Evolutionary conservation across 2,329 filamentous ascomycete species (phyloP).

Genomic region (Penicillium polonicum): DNA sequence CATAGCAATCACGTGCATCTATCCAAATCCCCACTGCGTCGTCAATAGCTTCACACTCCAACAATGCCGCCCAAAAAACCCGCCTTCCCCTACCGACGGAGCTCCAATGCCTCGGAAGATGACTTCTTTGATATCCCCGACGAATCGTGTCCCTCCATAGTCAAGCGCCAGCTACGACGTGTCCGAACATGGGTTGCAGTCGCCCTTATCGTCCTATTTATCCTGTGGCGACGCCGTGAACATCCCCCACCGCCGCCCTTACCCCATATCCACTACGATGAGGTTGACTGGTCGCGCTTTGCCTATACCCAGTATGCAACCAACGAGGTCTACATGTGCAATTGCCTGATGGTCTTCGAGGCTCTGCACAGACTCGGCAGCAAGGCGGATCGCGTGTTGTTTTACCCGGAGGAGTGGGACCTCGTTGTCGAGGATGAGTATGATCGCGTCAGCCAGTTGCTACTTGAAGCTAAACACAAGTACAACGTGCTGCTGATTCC

Average conservation of each 20-base stretch:
- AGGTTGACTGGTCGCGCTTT: conserved; percentile 43
- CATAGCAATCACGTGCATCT: conserved; percentile 4
- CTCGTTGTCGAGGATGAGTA: conserved; percentile 28
- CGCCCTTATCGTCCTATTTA: conserved; percentile 25
- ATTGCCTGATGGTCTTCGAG: conserved; percentile 45
- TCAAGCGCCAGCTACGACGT: conserved; percentile 34
- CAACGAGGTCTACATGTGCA: conserved; percentile 43
- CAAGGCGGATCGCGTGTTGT: conserved; percentile 41
- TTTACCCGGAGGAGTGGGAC: conserved; percentile 45
- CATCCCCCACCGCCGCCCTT: conserved; percentile 18
- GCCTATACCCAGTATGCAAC: conserved; percentile 48
- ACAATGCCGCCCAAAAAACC: conserved; percentile 15
- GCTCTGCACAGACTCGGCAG: conserved; percentile 41
- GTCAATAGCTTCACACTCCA: conserved; percentile 3
- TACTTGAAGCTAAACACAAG: conserved; percentile 49
- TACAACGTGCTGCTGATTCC: conserved; percentile 54
- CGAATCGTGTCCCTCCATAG: conserved; percentile 28
- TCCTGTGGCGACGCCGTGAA: conserved; percentile 28
- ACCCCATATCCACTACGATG: conserved; percentile 32
- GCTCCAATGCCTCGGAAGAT: conserved; percentile 33
- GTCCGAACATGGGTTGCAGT: conserved; percentile 33
- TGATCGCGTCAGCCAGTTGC: conserved; percentile 46
- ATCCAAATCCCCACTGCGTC: background rate
- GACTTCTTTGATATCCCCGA: conserved; percentile 41
- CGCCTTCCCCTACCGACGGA: conserved; percentile 29